Conservation (phyloP, 75 land plant genomes). For the Sequoiadendron giganteum region DNA sequence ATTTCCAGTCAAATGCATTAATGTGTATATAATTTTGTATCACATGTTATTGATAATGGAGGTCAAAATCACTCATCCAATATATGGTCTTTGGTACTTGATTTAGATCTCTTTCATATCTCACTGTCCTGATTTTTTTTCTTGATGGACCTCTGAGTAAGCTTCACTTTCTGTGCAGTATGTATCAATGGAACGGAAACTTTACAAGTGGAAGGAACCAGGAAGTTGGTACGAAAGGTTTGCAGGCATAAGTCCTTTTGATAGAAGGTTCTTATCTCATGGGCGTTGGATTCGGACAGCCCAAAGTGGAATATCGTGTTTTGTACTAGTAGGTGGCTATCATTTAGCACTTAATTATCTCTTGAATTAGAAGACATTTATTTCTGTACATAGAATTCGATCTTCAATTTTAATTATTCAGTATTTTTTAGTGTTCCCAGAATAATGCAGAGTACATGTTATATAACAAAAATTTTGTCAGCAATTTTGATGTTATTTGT, state of each 20-base stretch:
- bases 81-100: neutral
- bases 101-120: neutral
- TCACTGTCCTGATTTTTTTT: neutral
- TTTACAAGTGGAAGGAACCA: conserved; percentile 57
- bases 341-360: conserved; percentile 46
- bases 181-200: conserved; percentile 63
- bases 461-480: neutral
- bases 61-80: neutral
- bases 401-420: neutral
- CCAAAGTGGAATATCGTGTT: conserved; percentile 64
- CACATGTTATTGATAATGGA: neutral
- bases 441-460: neutral
- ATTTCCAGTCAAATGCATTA: neutral
- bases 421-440: neutral
- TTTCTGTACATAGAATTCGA: neutral
- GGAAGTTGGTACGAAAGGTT: conserved; percentile 60
- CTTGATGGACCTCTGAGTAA: neutral
- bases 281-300: conserved; percentile 57
- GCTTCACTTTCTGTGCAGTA: conserved; percentile 35
- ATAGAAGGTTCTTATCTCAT: conserved; percentile 47
- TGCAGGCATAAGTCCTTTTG: conserved; percentile 60
- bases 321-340: conserved; percentile 63
- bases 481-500: neutral
- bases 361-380: conserved; percentile 1
- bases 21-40: neutral